Base-by-base conservation (phyloP, 73 alveolate species). In the Symbiodinium natans region DNA sequence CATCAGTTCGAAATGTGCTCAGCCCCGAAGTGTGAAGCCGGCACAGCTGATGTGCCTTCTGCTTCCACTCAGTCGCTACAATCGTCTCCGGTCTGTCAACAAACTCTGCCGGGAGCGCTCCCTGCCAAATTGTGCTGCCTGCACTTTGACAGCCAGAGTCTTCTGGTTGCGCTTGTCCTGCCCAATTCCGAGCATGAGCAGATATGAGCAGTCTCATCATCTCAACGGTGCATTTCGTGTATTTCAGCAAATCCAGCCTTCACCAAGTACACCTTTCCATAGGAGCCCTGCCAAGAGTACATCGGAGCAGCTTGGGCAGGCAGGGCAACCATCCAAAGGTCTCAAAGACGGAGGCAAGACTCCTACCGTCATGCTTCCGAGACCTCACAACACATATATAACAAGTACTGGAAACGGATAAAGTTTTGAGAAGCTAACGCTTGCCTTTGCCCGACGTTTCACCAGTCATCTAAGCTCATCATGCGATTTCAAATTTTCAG, bases 201-300 rank as follows among this genome's bases (percentile, higher is more conserved):
- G n/a, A n/a, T n/a, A n/a, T n/a, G n/a, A n/a, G n/a, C n/a, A n/a
- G n/a, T n/a, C n/a, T n/a, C n/a, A n/a, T n/a, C n/a, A n/a, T n/a
- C n/a, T n/a, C n/a, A n/a, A n/a, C n/a, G n/a, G n/a, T n/a, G n/a
- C n/a, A n/a, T n/a, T n/a, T n/a, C n/a, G n/a, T n/a, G n/a, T n/a
- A n/a, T n/a, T n/a, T n/a, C n/a, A n/a, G n/a, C n/a, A 11, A 52
- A 4, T 29, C 71, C 71, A 29, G 71, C 95, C 95, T 88, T 88
- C 46, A 82, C 95, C 95, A 88, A 40, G 86, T 88, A 88, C 86
- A 88, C 95, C 41, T 88, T 88, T 46, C 95, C 95, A 88, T 88
- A 88, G 95, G 95, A 88, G 52, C 95, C 95, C 95, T 88, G 95
- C 54, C 34, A 33, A 13, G 82, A 21, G 36, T 15, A 19, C 38